phyloP scores from a whole-genome alignment of 352 stramenopile species.

The Pseudoperonospora humuli region DNA sequence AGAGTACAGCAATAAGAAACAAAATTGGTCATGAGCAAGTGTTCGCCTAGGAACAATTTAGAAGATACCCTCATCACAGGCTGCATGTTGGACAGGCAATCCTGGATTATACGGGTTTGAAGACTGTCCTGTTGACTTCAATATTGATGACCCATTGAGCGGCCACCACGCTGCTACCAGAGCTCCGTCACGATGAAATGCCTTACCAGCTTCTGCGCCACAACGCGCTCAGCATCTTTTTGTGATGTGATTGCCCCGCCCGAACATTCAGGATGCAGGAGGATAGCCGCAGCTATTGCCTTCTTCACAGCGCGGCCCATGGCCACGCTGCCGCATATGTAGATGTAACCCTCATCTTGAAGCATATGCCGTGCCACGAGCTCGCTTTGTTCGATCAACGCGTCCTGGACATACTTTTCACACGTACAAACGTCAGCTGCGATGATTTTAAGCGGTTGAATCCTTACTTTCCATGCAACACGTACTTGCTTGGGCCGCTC shows the following conservation, averaged over 20 bases:
- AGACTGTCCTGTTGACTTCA: too few relatives aligned
- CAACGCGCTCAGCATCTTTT: slow-evolving; percentile 34
- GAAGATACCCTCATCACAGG: too few relatives aligned
- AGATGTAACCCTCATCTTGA: slow-evolving; percentile 51
- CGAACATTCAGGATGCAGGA: slow-evolving; percentile 32
- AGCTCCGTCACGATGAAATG: slow-evolving; percentile 63
- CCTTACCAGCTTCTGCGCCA: slow-evolving; percentile 34
- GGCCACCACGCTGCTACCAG: slow-evolving; percentile 31
- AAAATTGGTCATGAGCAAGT: too few relatives aligned
- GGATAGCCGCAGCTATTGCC: slow-evolving; percentile 40
- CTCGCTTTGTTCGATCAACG: slow-evolving; percentile 42
- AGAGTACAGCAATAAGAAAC: too few relatives aligned
- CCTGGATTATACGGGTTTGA: too few relatives aligned
- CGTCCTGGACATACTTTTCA: slow-evolving; percentile 66
- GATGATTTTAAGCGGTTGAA: background rate
- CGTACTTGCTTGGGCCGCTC: slow-evolving; percentile 36
- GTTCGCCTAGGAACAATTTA: too few relatives aligned
- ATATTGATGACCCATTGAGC: slow-evolving; percentile 11
- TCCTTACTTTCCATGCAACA: slow-evolving; percentile 5
- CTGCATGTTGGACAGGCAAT: slow-evolving; percentile 15
- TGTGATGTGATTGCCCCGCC: slow-evolving; percentile 18
- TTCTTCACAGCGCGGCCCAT: slow-evolving; percentile 77
- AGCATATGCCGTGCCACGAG: slow-evolving; percentile 54
- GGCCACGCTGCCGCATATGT: slow-evolving; percentile 65
- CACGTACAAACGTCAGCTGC: slow-evolving; percentile 1